A percentile compares a stretch with the other conserved stretches of the same genome.
These are phyloP conservation scores for Antrodiella citrinella DNA, from an alignment of 768 basidiomycete genomes.

Conservation along the genomic window DNA sequence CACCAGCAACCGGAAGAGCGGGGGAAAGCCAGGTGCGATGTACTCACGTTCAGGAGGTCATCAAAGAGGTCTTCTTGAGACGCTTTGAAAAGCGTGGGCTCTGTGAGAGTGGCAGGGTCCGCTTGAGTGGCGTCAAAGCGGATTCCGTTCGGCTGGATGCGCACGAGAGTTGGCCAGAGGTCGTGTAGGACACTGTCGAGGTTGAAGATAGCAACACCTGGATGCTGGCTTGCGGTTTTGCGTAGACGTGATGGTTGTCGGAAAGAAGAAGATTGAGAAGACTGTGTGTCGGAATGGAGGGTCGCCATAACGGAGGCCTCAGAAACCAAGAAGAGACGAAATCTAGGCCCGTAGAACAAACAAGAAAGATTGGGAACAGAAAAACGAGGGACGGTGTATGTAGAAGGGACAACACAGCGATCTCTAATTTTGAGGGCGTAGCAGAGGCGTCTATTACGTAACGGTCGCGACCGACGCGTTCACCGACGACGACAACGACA, in stretches of 20 bases:
- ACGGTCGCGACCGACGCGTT: no score
- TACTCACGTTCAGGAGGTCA: neutral
- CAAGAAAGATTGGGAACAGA: neutral
- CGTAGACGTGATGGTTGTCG: neutral
- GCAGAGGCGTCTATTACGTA: no score
- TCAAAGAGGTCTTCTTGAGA: neutral
- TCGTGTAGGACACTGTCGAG: neutral
- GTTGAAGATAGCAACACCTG: neutral
- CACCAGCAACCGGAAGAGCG: neutral
- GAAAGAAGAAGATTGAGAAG: no score
- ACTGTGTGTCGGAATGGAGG: no score
- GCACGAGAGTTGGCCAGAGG: neutral
- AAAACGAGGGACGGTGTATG: neutral
- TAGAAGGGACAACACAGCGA: no score
- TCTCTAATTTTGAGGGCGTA: no score
- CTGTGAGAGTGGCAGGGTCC: neutral
- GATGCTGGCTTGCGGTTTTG: neutral
- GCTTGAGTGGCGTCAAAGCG: neutral
- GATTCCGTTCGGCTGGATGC: neutral
- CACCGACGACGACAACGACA: no score
- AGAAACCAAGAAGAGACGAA: no score
- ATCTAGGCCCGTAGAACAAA: neutral
- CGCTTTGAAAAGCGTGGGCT: neutral
- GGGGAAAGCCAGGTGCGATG: neutral
- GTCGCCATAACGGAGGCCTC: no score